Base-by-base conservation (phyloP, 306 rosid species). In the Castanea sativa region DNA sequence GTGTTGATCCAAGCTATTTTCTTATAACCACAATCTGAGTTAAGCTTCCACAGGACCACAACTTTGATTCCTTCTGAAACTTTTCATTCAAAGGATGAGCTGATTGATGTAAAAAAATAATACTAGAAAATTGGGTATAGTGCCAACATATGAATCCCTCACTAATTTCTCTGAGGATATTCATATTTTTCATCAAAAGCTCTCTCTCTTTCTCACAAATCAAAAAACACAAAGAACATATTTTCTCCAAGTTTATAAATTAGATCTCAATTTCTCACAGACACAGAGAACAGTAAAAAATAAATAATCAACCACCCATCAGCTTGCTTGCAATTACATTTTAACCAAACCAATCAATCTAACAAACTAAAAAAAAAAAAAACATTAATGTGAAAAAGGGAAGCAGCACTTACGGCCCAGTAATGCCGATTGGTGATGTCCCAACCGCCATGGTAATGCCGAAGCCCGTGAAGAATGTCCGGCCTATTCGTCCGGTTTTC, bases 361-460 rank as follows among this genome's bases (percentile, higher is more conserved):
- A 14, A 63, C 53, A 19, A 35, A 41, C 73, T 8, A 8, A 7
- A 67, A 1, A 38, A 23, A 13, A 8, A 7, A 67, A 1, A 38
- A 23, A 13, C 11, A 15, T 43, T 38, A 74, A 71, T 35, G 64
- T 74, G 53, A 65, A 49, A 19, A 77, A 79, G 65, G 30, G 51
- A 27, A 81, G 19, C 52, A 41, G 63, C 53, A 84, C 99, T 90
- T 89, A 96, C 99, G 6, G 99, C 94, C 99, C 99, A 96, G 88
- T 96, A 96, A 84, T 96, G 92, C 45, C 51, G 90, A 84, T 89
- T 83, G 5, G 85, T 78, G 49, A 96, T 84, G 81, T 96, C 98
- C 99, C 99, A 96, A 64, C 99, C 99, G 73, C 87, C 97, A 23
- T 55, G 83, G 80, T 93, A 96, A 25, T 74, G 89, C 75, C 77